Percentiles rank a stretch among this genome's conserved stretches.
Conservation (phyloP, 345 rosid species). For the Conringia planisiliqua region DNA sequence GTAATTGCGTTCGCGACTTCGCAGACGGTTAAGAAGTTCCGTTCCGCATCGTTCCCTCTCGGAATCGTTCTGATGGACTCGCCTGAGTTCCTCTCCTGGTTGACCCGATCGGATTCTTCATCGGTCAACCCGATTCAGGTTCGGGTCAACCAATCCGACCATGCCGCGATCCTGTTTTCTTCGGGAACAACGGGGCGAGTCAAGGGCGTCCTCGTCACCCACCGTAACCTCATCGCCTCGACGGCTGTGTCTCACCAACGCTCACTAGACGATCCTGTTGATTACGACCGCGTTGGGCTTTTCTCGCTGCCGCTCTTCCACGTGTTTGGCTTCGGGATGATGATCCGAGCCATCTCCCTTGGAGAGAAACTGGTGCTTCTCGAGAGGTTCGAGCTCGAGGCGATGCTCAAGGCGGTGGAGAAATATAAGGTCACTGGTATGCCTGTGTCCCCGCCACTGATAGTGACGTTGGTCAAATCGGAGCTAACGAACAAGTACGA, state of each 20-base stretch:
- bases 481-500: conserved; percentile 63
- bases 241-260: conserved; percentile 45
- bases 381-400: conserved; percentile 54
- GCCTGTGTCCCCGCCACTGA: conserved; percentile 83
- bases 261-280: conserved; percentile 6
- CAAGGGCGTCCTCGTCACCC: conserved; percentile 67
- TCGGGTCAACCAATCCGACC: conserved; percentile 51
- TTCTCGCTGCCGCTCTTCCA: conserved; percentile 54
- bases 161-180: conserved; percentile 70
- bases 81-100: conserved; percentile 59
- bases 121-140: conserved; percentile 2
- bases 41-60: conserved; percentile 33
- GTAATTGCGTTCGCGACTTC: conserved; percentile 70
- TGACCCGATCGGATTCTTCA: conserved; percentile 16
- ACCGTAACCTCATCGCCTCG: conserved; percentile 66
- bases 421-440: conserved; percentile 53
- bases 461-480: conserved; percentile 64
- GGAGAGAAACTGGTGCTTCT: conserved; percentile 45
- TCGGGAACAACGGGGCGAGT: conserved; percentile 82
- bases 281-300: conserved; percentile 44
- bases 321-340: conserved; percentile 46
- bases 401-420: conserved; percentile 52
- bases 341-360: conserved; percentile 40
- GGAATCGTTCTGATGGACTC: conserved; percentile 63
- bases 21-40: conserved; percentile 40